phyloP scores from a whole-genome alignment of 257 asterid genomes.

The Solanum ahanhuiri region DNA sequence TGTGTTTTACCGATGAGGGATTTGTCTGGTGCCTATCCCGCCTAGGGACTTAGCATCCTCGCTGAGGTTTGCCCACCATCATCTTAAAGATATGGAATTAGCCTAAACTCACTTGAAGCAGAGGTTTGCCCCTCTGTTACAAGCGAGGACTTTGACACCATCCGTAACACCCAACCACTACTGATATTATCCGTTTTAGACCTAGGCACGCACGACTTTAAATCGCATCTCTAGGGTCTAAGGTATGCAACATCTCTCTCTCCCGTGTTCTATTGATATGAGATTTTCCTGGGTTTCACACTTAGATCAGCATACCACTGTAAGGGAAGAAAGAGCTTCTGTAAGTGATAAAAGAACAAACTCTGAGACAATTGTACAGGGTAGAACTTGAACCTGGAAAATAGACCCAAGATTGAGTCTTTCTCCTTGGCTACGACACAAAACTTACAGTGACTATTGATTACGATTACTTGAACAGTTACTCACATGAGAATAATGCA shows the following conservation, averaged over 20 bases:
- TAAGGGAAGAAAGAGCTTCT: background rate
- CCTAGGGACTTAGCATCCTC: background rate
- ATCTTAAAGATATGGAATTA: background rate
- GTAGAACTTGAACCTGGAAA: background rate
- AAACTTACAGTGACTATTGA: background rate
- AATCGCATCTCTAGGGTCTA: background rate
- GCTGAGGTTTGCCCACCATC: background rate
- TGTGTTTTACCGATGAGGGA: background rate
- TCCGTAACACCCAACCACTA: background rate
- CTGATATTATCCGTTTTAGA: background rate
- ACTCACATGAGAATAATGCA: background rate
- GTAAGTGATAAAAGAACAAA: background rate
- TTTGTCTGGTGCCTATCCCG: background rate
- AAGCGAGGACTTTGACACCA: background rate
- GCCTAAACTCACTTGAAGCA: background rate
- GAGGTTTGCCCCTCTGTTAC: background rate
- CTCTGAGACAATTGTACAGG: background rate
- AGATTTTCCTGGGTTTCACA: background rate
- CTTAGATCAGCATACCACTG: background rate
- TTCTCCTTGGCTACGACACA: background rate
- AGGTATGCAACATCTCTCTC: background rate
- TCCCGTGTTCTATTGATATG: background rate
- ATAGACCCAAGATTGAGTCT: background rate
- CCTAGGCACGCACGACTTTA: background rate
- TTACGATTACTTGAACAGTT: background rate